Evolutionary conservation across 192 early-diverging fungal species (phyloP).

Genomic region (Entomortierella lignicola): DNA sequence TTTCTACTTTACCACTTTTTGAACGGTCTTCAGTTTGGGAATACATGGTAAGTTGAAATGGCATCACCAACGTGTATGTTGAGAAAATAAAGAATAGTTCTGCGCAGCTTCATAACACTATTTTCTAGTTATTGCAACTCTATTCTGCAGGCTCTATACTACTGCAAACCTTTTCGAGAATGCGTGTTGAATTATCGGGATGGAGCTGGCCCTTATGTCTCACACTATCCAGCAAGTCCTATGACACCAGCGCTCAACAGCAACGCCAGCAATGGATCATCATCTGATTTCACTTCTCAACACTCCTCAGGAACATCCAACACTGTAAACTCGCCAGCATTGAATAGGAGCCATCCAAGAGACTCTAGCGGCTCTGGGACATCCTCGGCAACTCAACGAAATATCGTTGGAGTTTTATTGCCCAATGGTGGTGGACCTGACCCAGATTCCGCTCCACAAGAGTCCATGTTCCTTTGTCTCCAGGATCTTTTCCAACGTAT

Average conservation of each 20-base stretch:
- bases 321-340: constrained; percentile 4
- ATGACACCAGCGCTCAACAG: constrained; percentile 33
- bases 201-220: constrained; percentile 29
- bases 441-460: constrained; percentile 68
- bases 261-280: constrained; percentile 16
- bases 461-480: constrained; percentile 86
- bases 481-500: constrained; percentile 91
- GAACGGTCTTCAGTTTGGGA: too few relatives aligned
- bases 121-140: constrained; percentile 90
- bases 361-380: constrained; percentile 18
- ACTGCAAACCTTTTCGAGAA: constrained; percentile 93
- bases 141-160: constrained; percentile 95
- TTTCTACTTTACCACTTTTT: too few relatives aligned
- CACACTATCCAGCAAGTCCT: constrained; percentile 53
- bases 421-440: constrained; percentile 57
- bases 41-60: constrained; percentile 75
- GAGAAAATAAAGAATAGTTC: not conserved
- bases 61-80: not conserved
- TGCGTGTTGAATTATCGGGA: constrained; percentile 85
- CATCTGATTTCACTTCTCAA: constrained; percentile 39
- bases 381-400: constrained; percentile 15
- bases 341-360: constrained; percentile 22
- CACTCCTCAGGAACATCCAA: constrained; percentile 22
- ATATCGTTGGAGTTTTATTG: constrained; percentile 41
- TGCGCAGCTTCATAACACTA: not conserved